These are phyloP conservation scores for Crithidia expoeki DNA, from an alignment of 208 protist genomes.

Conservation along the genomic window DNA sequence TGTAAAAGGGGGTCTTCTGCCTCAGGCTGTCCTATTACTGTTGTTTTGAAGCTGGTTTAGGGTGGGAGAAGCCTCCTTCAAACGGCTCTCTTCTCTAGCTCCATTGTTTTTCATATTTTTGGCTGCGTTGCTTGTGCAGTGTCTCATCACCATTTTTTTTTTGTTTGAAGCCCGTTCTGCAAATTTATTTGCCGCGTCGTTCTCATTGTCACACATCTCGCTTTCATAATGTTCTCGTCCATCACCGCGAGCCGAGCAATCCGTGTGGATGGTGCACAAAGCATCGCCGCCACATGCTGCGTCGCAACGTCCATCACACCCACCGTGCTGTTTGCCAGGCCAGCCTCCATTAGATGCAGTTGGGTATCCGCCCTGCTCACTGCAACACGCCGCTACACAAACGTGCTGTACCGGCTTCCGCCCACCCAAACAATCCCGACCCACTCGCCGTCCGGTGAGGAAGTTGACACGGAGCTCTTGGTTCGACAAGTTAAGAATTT, in stretches of 20 bases:
- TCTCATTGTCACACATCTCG: neutral
- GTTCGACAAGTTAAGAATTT: constrained; percentile 70
- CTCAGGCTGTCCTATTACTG: too few relatives aligned
- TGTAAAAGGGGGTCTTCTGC: too few relatives aligned
- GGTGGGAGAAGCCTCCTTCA: neutral
- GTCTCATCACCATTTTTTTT: too few relatives aligned
- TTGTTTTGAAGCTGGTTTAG: too few relatives aligned
- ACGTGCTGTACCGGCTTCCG: constrained; percentile 77
- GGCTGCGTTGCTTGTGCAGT: too few relatives aligned
- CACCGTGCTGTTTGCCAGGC: neutral
- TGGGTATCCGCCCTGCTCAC: constrained; percentile 1
- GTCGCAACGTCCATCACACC: constrained; percentile 3
- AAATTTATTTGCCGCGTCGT: too few relatives aligned
- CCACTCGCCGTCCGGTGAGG: constrained; percentile 69
- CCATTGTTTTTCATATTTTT: neutral
- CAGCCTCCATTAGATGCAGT: neutral
- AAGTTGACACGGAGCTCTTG: constrained; percentile 75
- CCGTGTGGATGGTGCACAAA: neutral
- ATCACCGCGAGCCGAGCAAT: neutral
- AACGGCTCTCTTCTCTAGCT: neutral
- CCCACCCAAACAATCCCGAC: constrained; percentile 73
- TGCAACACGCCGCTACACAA: constrained; percentile 58
- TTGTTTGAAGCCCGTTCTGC: too few relatives aligned
- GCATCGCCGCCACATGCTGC: constrained; percentile 1
- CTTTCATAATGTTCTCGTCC: neutral